Evolutionary conservation across 805 yeast genomes (phyloP), one percentile per base, ranked within the genome.

Genomic region (Kuraishia capsulata): DNA sequence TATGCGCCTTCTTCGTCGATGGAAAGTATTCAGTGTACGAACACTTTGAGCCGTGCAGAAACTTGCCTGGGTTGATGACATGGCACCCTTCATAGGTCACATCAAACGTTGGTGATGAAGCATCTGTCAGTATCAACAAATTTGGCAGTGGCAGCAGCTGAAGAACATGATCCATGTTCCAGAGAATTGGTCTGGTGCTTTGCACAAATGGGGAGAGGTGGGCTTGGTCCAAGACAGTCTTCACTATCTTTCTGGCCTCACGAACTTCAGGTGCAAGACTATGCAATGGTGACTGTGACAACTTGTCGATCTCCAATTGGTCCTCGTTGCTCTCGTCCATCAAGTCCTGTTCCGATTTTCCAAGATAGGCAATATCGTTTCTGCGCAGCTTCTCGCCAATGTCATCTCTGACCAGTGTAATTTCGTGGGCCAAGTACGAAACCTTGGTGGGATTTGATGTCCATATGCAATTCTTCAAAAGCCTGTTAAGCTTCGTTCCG

Each of bases 181-280:
- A 74, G 17, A 74, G 62, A 1, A 85, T 65, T 0, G 94, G 83
- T 43, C 85, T 71, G 20, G 74, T 60, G 18, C 65, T 58, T 16
- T 65, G 57, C 2, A 77, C 61, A 51, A 89, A 87, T 10, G 98
- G 98, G 24, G 92, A 82, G 34, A 92, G 56, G 51, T 77, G 82
- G 1, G 92, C 92, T 59, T 92, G 99, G 51, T 86, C 95, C 10
- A 92, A 57, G 1, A 92, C 43, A 0, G 97, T 88, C 45, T 83
- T 80, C 14, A 82, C 85, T 2, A 88, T 58, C 50, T 81, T 80
- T 44, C 86, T 67, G 0, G 87, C 75, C 53, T 80, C 83, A 31
- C 62, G 59, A 3, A 73, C 56, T 37, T 73, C 74, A 4, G 73
- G 55, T 0, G 78, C 45, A n/a, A 33, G 20, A 6, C 16, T 34